Base-by-base conservation (phyloP, 1,284 basidiomycete genomes). In the Fomitopsis schrenkii region DNA sequence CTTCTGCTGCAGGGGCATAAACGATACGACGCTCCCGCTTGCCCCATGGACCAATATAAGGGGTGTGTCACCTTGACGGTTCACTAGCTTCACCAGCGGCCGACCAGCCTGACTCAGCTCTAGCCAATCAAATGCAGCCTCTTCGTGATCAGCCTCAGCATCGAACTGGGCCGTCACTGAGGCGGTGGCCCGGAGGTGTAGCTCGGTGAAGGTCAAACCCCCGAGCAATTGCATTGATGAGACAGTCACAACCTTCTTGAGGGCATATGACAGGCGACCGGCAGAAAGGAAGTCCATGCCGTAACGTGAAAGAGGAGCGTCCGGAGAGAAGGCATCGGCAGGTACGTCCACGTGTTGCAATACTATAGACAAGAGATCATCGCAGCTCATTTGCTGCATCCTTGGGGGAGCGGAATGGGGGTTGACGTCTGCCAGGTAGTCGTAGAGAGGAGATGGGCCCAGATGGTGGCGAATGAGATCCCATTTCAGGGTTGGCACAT, bases 281-380 rank as follows among this genome's bases (percentile, higher is more conserved):
- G 77, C 76, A 9, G 72, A 69, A 2, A 77, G 67, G 0, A 77
- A 79, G 63, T 79, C 77, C 15, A 79, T 64, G 17, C 77, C 78
- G 59, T 76, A 79, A 8, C 70, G 65, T 3, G 74, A 75, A 57
- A 79, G 67, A 2, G 77, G 78, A 2, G 76, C 73, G 28, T 76
- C 72, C 1, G 66, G 62, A 12, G 69, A 68, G 58, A 79, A 72
- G 54, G 76, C 75, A 26, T 71, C 67, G 8, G 61, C 38, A 0
- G 69, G 56, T 17, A 78, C 62, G 40, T 72, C 72, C 6, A 78
- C 60, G 12, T 65, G 52, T 10, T 60, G 60, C 19, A 59, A 46
- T 42, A 72, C 62, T 35, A 70, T 55, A 17, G n/a, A 15, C 36
- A n/a, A 17, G 30, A 59, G 22, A 5, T 8, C 17, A 2, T 50